Base-by-base conservation (phyloP, 495 filamentous ascomycete species). In the Penicillium samsonianum region DNA sequence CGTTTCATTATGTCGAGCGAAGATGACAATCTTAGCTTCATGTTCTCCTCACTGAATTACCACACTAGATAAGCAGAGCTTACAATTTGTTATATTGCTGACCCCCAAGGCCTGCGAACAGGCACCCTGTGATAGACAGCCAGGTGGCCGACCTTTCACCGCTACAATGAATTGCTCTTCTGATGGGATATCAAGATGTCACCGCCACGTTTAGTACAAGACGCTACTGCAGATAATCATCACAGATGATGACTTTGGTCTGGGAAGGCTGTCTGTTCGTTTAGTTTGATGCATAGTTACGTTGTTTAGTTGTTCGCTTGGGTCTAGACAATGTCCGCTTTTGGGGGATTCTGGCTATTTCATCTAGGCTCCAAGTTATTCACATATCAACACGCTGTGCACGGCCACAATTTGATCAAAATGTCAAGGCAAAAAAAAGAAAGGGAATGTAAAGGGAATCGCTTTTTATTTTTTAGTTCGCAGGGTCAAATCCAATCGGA, bases 131-230 rank as follows among this genome's bases (percentile, higher is more conserved):
- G 38, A 41, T 31, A 22, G 16, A 16, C 35, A 22, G 43, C 23
- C 33, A 53, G 28, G 14, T 53, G 50, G 50, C 38, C 20, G 31
- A 19, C 25, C 35, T 17, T 59, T 67, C 67, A 69, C 67, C 67
- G 67, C 67, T 67, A 69, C 64, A 60, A 61, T 55, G 20, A 30
- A 14, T 26, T 17, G 23, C 9, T 25, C 25, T 26, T 23, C 44
- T 2, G 25, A 43, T 19, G 23, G 40, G 57, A 65, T 65, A 60
- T 56, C 57, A 59, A 59, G 35, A 64, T 61, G 61, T 65, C 62
- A 69, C 67, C 67, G 67, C 67, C 64, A 69, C 59, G 65, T 67
- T 67, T 55, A 50, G 61, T 37, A 33, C 25, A 31, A 38, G 35
- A 22, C 64, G 52, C 64, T 69, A 69, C 57, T 67, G 67, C 61